Conservation (phyloP, 805 yeast species). For the Saccharomycopsis fibuligera region DNA sequence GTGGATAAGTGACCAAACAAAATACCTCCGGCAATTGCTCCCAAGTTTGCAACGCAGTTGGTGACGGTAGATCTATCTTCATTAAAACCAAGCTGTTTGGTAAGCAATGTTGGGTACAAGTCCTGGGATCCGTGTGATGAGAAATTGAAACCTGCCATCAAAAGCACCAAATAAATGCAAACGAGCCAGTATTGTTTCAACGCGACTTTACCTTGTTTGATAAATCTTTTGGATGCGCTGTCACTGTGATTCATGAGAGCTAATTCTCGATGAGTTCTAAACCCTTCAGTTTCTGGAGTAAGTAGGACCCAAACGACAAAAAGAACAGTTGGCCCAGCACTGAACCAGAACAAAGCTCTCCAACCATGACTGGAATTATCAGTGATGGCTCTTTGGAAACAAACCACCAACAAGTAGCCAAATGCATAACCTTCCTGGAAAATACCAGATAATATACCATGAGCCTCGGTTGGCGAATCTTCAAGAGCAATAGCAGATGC, state of each 20-base stretch:
- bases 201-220: slow-evolving; percentile 26
- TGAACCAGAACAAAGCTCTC: slow-evolving; percentile 71
- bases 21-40: slow-evolving; percentile 63
- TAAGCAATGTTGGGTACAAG: slow-evolving; percentile 57
- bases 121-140: slow-evolving; percentile 74
- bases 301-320: slow-evolving; percentile 51
- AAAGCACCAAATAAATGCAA: slow-evolving; percentile 47
- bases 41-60: slow-evolving; percentile 56
- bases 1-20: slow-evolving; percentile 51
- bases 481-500: slow-evolving; percentile 63
- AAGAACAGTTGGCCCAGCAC: slow-evolving; percentile 58
- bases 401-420: slow-evolving; percentile 59
- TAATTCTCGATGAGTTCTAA: slow-evolving; percentile 30
- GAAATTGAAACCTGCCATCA: slow-evolving; percentile 68
- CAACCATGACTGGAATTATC: slow-evolving; percentile 48
- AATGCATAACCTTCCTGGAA: slow-evolving; percentile 55
- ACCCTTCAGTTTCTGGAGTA: slow-evolving; percentile 57
- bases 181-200: slow-evolving; percentile 53
- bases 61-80: slow-evolving; percentile 49
- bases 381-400: slow-evolving; percentile 61
- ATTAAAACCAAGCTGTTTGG: slow-evolving; percentile 43
- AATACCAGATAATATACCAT: slow-evolving; percentile 58
- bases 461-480: slow-evolving; percentile 52
- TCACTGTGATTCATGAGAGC: slow-evolving; percentile 23
- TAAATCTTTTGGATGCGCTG: slow-evolving; percentile 11